Evolutionary conservation across 176 grass and related monocot species (phyloP).

Genomic region (Aegilops bicornis): DNA sequence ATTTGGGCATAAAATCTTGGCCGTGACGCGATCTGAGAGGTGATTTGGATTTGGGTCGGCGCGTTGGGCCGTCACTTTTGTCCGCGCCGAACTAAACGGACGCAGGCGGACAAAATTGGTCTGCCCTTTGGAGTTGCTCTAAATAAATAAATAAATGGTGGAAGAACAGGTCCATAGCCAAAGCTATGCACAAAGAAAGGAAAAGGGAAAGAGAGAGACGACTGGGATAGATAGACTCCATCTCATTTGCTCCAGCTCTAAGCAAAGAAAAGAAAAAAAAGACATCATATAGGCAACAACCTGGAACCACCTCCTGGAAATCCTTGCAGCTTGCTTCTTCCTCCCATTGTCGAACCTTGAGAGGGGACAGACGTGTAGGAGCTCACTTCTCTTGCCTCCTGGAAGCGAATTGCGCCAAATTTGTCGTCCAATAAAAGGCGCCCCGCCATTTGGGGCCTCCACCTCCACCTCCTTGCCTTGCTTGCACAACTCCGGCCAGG

Average conservation of each 20-base stretch:
- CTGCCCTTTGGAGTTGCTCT: too few relatives aligned
- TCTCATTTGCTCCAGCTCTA: constrained; percentile 11
- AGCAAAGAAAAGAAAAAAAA: neutral
- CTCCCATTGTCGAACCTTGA: neutral
- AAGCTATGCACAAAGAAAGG: neutral
- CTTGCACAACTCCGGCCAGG: too few relatives aligned
- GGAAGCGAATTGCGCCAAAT: neutral
- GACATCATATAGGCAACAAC: neutral
- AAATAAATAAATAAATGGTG: too few relatives aligned
- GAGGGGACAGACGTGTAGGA: neutral
- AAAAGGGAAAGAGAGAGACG: constrained; percentile 15
- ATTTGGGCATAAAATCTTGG: too few relatives aligned
- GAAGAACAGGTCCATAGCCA: neutral
- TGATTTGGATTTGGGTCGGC: too few relatives aligned
- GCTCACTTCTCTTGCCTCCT: neutral
- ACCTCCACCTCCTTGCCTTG: too few relatives aligned
- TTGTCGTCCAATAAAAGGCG: neutral
- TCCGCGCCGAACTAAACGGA: too few relatives aligned
- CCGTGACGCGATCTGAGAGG: too few relatives aligned
- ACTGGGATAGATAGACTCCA: constrained; percentile 14
- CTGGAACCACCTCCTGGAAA: neutral
- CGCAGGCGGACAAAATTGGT: too few relatives aligned
- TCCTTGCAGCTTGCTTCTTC: too few relatives aligned
- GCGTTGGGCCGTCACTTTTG: too few relatives aligned
- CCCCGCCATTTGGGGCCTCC: neutral